Conservation (phyloP, 2,329 filamentous ascomycete genomes). For the Penicillium verrucosum region DNA sequence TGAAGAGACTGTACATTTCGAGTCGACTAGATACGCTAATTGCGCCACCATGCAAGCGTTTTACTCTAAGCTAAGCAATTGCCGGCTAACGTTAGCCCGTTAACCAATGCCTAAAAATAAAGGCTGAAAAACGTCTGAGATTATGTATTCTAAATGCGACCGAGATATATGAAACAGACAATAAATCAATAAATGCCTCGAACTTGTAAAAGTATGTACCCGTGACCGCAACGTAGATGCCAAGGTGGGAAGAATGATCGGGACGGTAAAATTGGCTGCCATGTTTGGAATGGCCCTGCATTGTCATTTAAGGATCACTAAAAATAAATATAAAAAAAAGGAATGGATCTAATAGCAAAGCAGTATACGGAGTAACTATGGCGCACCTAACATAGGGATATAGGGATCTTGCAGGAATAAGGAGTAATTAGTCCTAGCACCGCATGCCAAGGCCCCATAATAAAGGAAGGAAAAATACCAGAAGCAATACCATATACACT, state of each 20-base stretch:
- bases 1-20: neutral
- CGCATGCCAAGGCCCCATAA: no score
- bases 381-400: neutral
- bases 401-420: neutral
- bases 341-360: no score
- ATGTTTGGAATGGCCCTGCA: neutral
- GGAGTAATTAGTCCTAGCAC: no score
- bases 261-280: neutral
- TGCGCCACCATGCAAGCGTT: constrained; percentile 10
- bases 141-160: neutral
- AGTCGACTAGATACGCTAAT: neutral
- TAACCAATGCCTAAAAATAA: constrained; percentile 4
- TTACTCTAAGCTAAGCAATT: constrained; percentile 6
- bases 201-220: neutral
- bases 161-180: neutral
- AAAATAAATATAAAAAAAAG: no score
- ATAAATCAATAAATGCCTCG: neutral
- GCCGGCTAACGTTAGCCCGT: constrained; percentile 6
- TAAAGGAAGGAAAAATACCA: no score
- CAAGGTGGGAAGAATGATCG: neutral
- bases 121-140: neutral
- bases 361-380: no score
- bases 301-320: neutral
- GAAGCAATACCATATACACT: no score
- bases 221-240: neutral